These are phyloP conservation scores for Aspergillus novofumigatus DNA, from an alignment of 2,329 filamentous ascomycete genomes.

Conservation along the genomic window DNA sequence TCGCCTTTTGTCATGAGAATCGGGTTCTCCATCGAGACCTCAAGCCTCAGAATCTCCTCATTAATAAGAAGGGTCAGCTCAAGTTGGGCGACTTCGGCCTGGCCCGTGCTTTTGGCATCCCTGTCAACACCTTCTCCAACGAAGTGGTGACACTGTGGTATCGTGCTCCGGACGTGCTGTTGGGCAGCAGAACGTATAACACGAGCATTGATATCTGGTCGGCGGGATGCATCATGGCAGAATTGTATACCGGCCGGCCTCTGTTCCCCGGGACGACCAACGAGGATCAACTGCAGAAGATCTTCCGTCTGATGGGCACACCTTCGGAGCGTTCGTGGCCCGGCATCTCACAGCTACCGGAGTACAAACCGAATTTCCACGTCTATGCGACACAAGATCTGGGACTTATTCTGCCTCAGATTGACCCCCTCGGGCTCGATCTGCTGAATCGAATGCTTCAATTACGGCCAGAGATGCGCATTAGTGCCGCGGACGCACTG, in stretches of 20 bases:
- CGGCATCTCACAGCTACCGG: constrained; percentile 89
- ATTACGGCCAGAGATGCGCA: constrained; percentile 82
- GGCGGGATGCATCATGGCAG: constrained; percentile 98
- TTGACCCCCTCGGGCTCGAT: constrained; percentile 83
- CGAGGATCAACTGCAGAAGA: constrained; percentile 93
- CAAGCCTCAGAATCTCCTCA: constrained; percentile 94
- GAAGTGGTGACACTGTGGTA: constrained; percentile 98
- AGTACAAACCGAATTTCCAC: constrained; percentile 94
- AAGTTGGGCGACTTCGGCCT: constrained; percentile 95
- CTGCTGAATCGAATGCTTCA: constrained; percentile 88
- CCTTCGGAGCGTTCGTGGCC: constrained; percentile 95
- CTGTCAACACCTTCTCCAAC: constrained; percentile 96
- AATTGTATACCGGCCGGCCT: constrained; percentile 96
- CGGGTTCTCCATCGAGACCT: constrained; percentile 91
- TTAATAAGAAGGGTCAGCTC: constrained; percentile 83
- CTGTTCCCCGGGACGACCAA: constrained; percentile 97
- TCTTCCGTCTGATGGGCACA: constrained; percentile 98
- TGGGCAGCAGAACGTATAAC: constrained; percentile 94
- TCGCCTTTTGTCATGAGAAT: constrained; percentile 97
- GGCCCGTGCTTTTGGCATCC: constrained; percentile 90
- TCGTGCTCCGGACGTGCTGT: constrained; percentile 87
- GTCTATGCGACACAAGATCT: constrained; percentile 92
- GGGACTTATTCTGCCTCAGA: constrained; percentile 78
- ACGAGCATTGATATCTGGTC: constrained; percentile 99
- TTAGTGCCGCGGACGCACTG: constrained; percentile 81